Evolutionary conservation across 1,139 yeast genomes (phyloP).

Genomic region (Groenewaldozyma sp.): DNA sequence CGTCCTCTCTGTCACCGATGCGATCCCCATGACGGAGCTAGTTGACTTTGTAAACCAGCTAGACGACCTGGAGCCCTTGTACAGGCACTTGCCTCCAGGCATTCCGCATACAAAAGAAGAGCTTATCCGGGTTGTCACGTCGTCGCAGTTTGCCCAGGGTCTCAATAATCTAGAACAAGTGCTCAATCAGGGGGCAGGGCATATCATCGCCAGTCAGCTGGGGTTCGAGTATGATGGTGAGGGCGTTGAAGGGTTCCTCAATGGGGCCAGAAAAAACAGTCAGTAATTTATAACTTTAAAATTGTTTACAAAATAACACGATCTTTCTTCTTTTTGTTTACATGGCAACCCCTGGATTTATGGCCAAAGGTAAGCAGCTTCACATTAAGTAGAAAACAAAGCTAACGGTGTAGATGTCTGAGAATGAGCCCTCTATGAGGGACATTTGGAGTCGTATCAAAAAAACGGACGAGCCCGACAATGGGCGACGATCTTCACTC

Average conservation of each 20-base stretch:
- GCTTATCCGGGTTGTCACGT: conserved; percentile 40
- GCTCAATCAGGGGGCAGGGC: conserved; percentile 43
- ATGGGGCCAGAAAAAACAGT: too few species aligned
- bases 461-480: too few species aligned
- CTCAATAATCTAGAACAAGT: conserved; percentile 38
- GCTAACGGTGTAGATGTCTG: too few species aligned
- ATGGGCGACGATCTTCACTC: too few species aligned
- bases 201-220: conserved; percentile 42
- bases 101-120: conserved; percentile 35
- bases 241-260: conserved; percentile 47
- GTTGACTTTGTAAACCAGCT: conserved; percentile 35
- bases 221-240: conserved; percentile 48
- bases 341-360: too few species aligned
- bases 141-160: conserved; percentile 47
- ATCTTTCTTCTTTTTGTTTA: too few species aligned
- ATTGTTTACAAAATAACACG: too few species aligned
- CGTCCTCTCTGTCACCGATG: conserved; percentile 31
- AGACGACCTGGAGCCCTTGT: conserved; percentile 33
- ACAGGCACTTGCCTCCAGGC: conserved; percentile 39
- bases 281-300: too few species aligned
- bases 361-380: too few species aligned
- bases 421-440: too few species aligned
- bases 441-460: neutral
- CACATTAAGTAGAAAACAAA: too few species aligned
- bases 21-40: conserved; percentile 35